These are phyloP conservation scores for Sequoia sempervirens DNA, from an alignment of 75 land plant species.

Conservation along the genomic window DNA sequence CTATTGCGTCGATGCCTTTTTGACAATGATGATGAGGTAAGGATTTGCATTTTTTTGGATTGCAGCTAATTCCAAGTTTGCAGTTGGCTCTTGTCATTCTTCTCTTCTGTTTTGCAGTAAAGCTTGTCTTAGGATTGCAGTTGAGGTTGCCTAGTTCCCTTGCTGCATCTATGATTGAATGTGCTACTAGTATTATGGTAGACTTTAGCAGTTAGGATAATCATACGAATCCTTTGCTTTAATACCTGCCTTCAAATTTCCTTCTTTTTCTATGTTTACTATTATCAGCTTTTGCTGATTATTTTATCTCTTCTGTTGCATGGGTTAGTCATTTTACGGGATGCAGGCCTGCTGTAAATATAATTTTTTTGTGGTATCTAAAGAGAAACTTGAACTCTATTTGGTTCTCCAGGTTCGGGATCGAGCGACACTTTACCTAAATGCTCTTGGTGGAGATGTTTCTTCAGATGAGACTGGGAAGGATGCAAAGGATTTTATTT, in stretches of 20 bases:
- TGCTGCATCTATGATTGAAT: neutral
- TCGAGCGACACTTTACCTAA: slow-evolving; percentile 89
- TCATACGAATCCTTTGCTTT: neutral
- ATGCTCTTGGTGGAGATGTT: slow-evolving; percentile 63
- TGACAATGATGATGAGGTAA: slow-evolving; percentile 97
- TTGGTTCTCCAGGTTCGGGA: slow-evolving; percentile 76
- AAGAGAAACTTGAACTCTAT: neutral
- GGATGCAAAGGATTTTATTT: slow-evolving; percentile 62
- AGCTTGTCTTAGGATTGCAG: neutral
- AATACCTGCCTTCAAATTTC: neutral
- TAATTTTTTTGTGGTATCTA: neutral
- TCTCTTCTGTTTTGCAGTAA: neutral
- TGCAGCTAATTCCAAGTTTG: slow-evolving; percentile 6
- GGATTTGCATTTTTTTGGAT: neutral
- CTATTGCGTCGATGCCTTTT: slow-evolving; percentile 83
- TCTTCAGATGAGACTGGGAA: slow-evolving; percentile 39
- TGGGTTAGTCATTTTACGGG: neutral
- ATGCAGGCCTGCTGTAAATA: neutral
- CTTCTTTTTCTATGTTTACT: neutral
- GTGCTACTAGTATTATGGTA: neutral
- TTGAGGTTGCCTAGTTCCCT: neutral
- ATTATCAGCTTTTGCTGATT: neutral
- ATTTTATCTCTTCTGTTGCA: neutral
- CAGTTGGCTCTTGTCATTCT: neutral
- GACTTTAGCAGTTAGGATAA: neutral